Base-by-base conservation (phyloP, 805 yeast species). In the Gaillardinia entomophila region DNA sequence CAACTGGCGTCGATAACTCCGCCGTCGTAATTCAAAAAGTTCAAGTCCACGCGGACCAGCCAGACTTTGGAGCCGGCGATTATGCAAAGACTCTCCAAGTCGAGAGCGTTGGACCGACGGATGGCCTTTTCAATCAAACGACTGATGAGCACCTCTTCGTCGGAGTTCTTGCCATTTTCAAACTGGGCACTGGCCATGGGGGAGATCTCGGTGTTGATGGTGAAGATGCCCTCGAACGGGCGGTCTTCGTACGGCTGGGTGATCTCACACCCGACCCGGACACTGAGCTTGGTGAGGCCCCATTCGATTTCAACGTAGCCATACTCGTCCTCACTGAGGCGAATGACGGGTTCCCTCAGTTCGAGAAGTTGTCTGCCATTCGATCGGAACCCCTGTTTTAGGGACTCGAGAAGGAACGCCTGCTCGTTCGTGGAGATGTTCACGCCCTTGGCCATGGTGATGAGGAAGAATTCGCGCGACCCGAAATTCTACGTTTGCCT, bases 11-110 rank as follows among this genome's bases (percentile, higher is more conserved):
- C 98, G 26, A 89, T 79, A 30, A 92, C 72, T 13, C 94, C 94
- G 26, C 98, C 98, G 57, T 92, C 98, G 50, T 77, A 87, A 52
- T 88, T 82, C 36, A 92, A 60, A 47, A 85, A 84, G 50, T 88
- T 95, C 12, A 92, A 77, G 51, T 89, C 97, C 0, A 94, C 97
- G 36, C 94, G 73, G 10, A 92, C 68, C 35, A 79, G 71, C 98
- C 98, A 92, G 51, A 95, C 88, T 43, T 86, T 81, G 33, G 78
- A 73, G 2, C 97, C 97, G 0, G 96, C 95, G 15, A 84, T 75
- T 28, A 92, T 86, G 61, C 97, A 90, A 28, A 92, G 61, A 30
- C 86, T 77, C 55, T 92, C 98, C 26, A 90, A 70, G 57, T 92
- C 98, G 28, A 92, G 62, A 0, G 97, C 95, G 40, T 84, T 84